Base-by-base conservation (phyloP, 108 stramenopile species). In the Seminavis robusta region DNA sequence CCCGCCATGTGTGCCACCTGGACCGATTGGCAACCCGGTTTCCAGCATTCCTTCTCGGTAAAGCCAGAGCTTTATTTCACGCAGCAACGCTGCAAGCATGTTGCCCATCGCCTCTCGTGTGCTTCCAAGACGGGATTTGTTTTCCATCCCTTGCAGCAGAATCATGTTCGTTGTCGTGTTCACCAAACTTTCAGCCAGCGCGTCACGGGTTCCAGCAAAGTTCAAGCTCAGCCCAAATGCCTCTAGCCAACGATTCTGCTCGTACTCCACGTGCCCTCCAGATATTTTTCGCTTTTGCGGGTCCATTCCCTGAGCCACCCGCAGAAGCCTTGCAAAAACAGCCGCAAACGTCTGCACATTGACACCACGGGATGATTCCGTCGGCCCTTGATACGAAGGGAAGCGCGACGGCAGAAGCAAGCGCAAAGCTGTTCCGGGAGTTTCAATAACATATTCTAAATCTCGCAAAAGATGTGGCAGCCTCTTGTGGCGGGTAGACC, bases 361-460 rank as follows among this genome's bases (percentile, higher is more conserved):
- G 13, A 80, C 65, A 16, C 79, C 68, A 19, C 43, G 62, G 38
- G 73, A 67, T 23, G 70, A 24, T 24, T 56, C 47, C 10, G 65
- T 50, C 47, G 55, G 33, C 9, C 67, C 67, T 43, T 76, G 61
- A 52, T 65, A 71, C 9, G 55, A 34, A 11, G 67, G 76, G 45
- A 65, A 77, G 36, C 53, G 61, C 9, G 53, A 34, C n/a, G 81
- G 71, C 21, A 77, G 56, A 2, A 90, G 68, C 26, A 94, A 43
- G 46, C 85, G 72, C 32, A 86, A 50, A 4, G 88, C 79, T 24
- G 92, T 94, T 26, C 86, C 85, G 45, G 89, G 84, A 31, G 90
- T 95, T 62, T 95, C 90, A 50, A 90, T 83, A 7, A 92, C 81
- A 55, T 92, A 95, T 57, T 95, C 94, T 53, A 95, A 74, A 63